Conservation (phyloP, 2,329 filamentous ascomycete species). For the Hymenoscyphus salicellus region DNA sequence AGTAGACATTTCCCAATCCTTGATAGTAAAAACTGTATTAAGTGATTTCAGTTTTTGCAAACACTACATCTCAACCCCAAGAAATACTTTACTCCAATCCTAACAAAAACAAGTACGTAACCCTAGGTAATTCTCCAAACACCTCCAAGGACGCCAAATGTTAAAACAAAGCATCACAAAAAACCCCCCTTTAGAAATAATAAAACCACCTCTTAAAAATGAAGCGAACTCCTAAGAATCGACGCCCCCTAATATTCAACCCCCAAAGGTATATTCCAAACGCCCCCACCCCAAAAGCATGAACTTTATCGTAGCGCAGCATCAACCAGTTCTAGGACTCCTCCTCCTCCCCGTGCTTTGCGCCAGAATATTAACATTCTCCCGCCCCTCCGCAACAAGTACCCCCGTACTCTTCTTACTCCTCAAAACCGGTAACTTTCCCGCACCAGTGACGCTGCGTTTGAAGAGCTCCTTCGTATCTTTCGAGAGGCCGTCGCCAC, state of each 20-base stretch:
- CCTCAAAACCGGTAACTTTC: constrained; percentile 43
- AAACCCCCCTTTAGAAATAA: too few species aligned
- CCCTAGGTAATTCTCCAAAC: not conserved
- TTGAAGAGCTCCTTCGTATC: constrained; percentile 28
- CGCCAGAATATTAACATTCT: constrained; percentile 38
- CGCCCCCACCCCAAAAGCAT: not conserved
- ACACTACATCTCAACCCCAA: not conserved
- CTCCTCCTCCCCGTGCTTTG: constrained; percentile 34
- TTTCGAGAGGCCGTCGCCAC: constrained; percentile 7
- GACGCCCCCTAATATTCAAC: not conserved
- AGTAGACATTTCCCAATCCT: too few species aligned
- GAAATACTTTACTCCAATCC: not conserved
- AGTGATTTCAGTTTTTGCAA: not conserved
- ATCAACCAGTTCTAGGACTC: constrained; percentile 27
- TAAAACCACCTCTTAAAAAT: not conserved
- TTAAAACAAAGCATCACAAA: not conserved
- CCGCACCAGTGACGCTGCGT: constrained; percentile 31
- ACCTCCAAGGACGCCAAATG: not conserved
- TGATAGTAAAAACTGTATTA: too few species aligned
- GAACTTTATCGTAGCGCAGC: not conserved
- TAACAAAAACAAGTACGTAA: not conserved
- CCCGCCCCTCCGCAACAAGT: constrained; percentile 43
- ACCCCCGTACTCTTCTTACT: constrained; percentile 36
- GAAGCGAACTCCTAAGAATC: not conserved
- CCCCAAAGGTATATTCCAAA: not conserved